Evolutionary conservation across 306 rosid genomes (phyloP).

Genomic region (Purshia tridentata): DNA sequence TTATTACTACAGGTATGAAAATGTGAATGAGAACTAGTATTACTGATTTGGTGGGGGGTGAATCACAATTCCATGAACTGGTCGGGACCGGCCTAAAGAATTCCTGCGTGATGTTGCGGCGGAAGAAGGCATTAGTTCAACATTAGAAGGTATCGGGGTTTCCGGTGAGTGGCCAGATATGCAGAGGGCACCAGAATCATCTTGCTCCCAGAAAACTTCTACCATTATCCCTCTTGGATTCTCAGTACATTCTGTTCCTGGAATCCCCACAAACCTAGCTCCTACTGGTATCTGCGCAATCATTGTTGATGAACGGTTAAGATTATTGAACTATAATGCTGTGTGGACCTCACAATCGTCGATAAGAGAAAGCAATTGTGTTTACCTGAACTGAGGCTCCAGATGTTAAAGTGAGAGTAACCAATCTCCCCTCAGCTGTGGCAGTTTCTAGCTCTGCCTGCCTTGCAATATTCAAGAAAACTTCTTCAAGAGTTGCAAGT

Average conservation of each 20-base stretch:
- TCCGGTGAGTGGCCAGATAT: constrained; percentile 59
- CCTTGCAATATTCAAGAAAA: constrained; percentile 79
- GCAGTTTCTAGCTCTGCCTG: constrained; percentile 87
- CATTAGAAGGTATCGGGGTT: constrained; percentile 46
- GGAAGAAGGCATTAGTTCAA: constrained; percentile 31
- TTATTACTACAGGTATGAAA: neutral
- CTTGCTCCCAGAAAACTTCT: constrained; percentile 84
- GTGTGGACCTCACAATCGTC: no score
- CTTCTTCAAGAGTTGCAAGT: constrained; percentile 87
- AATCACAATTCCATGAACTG: constrained; percentile 51
- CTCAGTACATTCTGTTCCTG: constrained; percentile 65
- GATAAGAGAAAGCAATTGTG: neutral
- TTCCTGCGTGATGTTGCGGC: constrained; percentile 16
- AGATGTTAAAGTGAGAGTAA: constrained; percentile 57
- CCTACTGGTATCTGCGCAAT: constrained; percentile 64
- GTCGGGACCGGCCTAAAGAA: constrained; percentile 19
- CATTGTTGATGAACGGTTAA: neutral
- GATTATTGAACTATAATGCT: no score
- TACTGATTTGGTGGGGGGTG: constrained; percentile 41
- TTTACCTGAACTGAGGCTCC: constrained; percentile 56
- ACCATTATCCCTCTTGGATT: constrained; percentile 73
- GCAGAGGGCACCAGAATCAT: constrained; percentile 71
- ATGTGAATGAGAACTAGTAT: neutral
- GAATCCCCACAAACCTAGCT: constrained; percentile 76
- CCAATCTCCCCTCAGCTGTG: constrained; percentile 62